Percentiles rank a stretch among this genome's conserved stretches.
phyloP scores from a whole-genome alignment of 192 early-diverging fungal species.

The Coemansia sp. region DNA sequence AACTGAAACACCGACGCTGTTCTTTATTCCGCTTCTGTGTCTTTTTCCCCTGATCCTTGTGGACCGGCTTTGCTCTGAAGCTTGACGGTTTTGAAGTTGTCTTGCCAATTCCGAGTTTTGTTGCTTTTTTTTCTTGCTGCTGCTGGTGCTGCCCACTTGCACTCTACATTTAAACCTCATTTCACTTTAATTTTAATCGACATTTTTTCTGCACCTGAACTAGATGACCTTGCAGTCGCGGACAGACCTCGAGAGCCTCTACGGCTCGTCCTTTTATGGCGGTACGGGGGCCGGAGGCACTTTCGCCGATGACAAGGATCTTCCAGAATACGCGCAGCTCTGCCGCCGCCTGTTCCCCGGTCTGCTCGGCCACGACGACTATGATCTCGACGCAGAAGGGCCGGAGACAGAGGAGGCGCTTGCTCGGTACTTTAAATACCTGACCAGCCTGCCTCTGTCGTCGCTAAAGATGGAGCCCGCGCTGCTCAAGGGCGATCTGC shows the following conservation, averaged over 20 bases:
- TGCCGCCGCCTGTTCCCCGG: constrained; percentile 41
- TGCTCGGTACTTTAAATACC: constrained; percentile 48
- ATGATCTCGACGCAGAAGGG: constrained; percentile 9
- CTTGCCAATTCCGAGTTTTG: no score
- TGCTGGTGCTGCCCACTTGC: no score
- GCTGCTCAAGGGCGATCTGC: constrained; percentile 41
- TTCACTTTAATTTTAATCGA: no score
- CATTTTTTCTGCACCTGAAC: not conserved
- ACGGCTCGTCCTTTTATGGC: constrained; percentile 45
- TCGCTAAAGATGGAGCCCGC: constrained; percentile 46
- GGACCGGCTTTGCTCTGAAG: no score
- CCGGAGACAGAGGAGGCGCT: constrained; percentile 36
- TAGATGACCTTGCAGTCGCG: constrained; percentile 15
- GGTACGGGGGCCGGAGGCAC: constrained; percentile 26
- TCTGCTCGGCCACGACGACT: constrained; percentile 8
- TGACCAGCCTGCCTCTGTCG: constrained; percentile 35
- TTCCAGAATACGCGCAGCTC: constrained; percentile 47
- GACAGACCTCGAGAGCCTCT: constrained; percentile 41
- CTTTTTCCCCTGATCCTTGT: not conserved
- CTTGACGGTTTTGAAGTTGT: no score
- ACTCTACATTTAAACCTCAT: no score
- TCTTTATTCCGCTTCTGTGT: not conserved
- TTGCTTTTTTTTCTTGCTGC: constrained; percentile 8
- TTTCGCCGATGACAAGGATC: constrained; percentile 35
- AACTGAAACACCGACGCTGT: no score